Base-by-base conservation (phyloP, 768 basidiomycete genomes). In the Symmetrospora coprosmae region DNA sequence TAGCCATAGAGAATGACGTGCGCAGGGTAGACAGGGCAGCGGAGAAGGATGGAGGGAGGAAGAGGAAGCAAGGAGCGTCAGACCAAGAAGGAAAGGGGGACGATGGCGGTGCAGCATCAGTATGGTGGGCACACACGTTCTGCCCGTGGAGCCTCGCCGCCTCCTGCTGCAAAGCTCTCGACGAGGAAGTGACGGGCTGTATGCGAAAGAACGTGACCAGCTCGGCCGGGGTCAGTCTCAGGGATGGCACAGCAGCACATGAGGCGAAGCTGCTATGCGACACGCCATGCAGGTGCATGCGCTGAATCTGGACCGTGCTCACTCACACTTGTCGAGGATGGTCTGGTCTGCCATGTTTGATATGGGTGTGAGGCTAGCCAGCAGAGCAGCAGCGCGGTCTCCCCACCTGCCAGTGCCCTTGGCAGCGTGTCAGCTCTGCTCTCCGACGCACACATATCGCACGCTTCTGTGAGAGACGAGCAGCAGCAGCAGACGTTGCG, bases 101-200 rank as follows among this genome's bases (percentile, higher is more conserved):
- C 39, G 40, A 40, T 27, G 5, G 23, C 5, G 6, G 38, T 45
- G 8, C 43, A 45, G 19, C 28, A n/a, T n/a, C n/a, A n/a, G n/a
- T n/a, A n/a, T n/a, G n/a, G n/a, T n/a, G 25, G 28, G 23, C 7
- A 38, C 55, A 13, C 33, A 58, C 55, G 40, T 17, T 58, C 55
- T 6, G 55, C 55, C 27, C 55, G 27, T 25, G 55, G 17, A 25
- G 40, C 41, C 37, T 58, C 55, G 21, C 55, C 55, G 16, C 55
- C 55, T 13, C 55, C 55, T 8, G 39, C 28, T 45, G 55, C 55
- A 38, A 58, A 58, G 31, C 31, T 33, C 34, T 58, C 55, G 30
- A 46, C 46, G 55, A 58, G 55, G 30, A 34, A 58, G 37, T 58
- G 55, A 17, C 55, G 37, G 37, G 39, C 37, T 55, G 52, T 13